Evolutionary conservation across 2,329 filamentous ascomycete species (phyloP).

Genomic region (Stagonosporopsis tanaceti): DNA sequence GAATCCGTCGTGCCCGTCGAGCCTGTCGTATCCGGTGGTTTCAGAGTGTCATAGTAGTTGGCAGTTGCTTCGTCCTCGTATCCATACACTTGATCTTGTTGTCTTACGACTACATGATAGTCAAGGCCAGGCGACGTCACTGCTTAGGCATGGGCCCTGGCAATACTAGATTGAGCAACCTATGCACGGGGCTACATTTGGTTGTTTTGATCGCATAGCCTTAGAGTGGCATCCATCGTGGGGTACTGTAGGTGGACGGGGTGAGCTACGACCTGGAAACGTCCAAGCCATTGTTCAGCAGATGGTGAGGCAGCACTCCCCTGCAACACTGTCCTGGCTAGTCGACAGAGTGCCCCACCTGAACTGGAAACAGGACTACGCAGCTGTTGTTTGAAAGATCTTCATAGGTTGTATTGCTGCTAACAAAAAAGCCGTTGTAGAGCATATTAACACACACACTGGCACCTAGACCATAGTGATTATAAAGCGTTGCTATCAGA

Average conservation of each 20-base stretch:
- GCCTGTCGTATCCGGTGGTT: not conserved
- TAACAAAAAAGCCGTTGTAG: not conserved
- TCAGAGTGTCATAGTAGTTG: not conserved
- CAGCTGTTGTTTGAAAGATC: not conserved
- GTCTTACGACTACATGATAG: not conserved
- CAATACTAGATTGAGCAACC: not conserved
- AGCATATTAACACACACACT: not conserved
- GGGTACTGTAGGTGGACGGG: not conserved
- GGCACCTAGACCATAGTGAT: not conserved
- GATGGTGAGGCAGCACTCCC: not conserved
- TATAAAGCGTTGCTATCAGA: too few species aligned
- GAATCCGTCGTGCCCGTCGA: not conserved
- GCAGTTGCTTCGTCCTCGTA: not conserved
- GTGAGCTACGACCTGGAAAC: not conserved
- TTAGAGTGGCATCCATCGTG: slow-evolving; percentile 3
- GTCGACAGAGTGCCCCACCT: not conserved
- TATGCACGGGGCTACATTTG: not conserved
- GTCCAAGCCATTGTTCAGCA: not conserved
- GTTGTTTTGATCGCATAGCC: not conserved
- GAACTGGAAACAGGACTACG: not conserved
- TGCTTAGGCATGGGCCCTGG: not conserved
- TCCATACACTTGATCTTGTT: not conserved
- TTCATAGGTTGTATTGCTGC: not conserved
- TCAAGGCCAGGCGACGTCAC: not conserved
- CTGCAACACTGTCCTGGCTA: not conserved